phyloP scores from a whole-genome alignment of 345 rosid species.

The Eucalyptus brandiana region DNA sequence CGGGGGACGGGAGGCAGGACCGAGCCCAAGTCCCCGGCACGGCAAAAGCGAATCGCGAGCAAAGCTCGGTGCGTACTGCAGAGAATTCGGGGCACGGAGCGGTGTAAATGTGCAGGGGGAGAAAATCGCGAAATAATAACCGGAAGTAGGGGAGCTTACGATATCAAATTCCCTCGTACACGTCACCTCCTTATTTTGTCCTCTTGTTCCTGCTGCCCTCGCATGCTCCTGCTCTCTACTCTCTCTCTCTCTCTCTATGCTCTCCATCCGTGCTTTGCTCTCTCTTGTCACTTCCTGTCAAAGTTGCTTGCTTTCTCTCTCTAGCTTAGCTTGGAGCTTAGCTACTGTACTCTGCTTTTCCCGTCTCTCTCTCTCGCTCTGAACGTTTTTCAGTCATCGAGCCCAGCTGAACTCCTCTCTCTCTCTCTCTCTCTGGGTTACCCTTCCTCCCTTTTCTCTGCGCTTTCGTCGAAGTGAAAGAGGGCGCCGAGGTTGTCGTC shows the following conservation, averaged over 20 bases:
- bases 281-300: neutral
- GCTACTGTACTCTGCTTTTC: neutral
- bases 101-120: neutral
- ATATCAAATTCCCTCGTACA: neutral
- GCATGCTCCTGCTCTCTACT: neutral
- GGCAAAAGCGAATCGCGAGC: neutral
- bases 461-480: neutral
- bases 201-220: neutral
- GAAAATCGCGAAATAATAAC: neutral
- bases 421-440: neutral
- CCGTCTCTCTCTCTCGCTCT: neutral
- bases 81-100: neutral
- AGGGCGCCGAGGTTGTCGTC: neutral
- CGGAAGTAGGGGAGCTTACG: neutral
- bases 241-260: neutral
- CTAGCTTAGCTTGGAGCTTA: neutral
- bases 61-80: neutral
- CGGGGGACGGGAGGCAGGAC: neutral
- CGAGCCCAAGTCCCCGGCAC: neutral
- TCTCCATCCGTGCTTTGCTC: neutral
- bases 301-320: neutral
- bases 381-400: neutral
- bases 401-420: neutral
- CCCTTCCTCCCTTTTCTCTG: neutral
- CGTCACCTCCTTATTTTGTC: neutral